phyloP scores from a whole-genome alignment of 2,329 filamentous ascomycete genomes.

The Gnomoniopsis sp. region DNA sequence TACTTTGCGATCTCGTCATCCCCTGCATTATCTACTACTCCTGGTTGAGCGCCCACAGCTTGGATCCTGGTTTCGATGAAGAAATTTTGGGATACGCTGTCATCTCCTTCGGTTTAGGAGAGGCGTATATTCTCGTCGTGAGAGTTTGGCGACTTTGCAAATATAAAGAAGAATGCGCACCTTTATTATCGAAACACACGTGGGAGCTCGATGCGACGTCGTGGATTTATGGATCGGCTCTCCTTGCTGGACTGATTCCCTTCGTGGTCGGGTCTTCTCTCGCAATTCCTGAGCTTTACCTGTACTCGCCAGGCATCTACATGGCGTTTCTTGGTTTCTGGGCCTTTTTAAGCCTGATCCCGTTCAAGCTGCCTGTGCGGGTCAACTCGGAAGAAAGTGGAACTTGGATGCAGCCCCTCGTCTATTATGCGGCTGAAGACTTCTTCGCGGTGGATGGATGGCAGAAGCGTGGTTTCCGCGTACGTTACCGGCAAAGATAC shows the following conservation, averaged over 20 bases:
- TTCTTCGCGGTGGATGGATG: conserved; percentile 15
- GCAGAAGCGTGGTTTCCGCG: conserved; percentile 11
- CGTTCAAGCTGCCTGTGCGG: conserved; percentile 8
- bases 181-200: conserved; percentile 5
- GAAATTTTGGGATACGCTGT: conserved; percentile 63
- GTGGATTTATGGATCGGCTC: conserved; percentile 11
- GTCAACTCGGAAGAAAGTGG: conserved; percentile 7
- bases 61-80: neutral
- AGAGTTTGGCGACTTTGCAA: conserved; percentile 8
- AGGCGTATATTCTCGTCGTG: conserved; percentile 14
- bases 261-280: conserved; percentile 11
- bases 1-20: conserved; percentile 13
- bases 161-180: conserved; percentile 10
- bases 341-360: conserved; percentile 8
- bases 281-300: conserved; percentile 8
- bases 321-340: conserved; percentile 10
- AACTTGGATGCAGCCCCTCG: conserved; percentile 8
- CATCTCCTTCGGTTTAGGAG: conserved; percentile 42
- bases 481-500: conserved; percentile 12
- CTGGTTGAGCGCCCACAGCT: neutral
- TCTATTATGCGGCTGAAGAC: conserved; percentile 15
- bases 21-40: conserved; percentile 17
- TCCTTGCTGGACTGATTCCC: conserved; percentile 3
- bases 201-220: conserved; percentile 16
- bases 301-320: conserved; percentile 8